Base-by-base conservation (phyloP, 1,284 basidiomycete species). In the Ustilago shanxiensis region DNA sequence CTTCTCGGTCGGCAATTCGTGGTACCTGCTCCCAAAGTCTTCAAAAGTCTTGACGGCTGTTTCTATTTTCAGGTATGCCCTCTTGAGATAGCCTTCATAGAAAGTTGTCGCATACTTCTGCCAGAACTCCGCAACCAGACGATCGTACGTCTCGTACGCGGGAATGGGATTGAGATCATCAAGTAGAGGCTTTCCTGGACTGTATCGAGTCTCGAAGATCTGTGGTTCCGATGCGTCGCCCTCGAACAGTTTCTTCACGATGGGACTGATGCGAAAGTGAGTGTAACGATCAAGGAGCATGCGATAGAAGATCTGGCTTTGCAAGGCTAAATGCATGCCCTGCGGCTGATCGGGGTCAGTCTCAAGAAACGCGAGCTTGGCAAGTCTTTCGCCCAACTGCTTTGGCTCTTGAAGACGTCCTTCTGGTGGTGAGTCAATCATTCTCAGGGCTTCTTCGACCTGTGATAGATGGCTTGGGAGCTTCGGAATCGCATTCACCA, bases 231-330 rank as follows among this genome's bases (percentile, higher is more conserved):
- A 16, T 10, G 35, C 3, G 9, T 14, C 7, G 14, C 9, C 35
- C 14, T 37, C 14, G 35, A 33, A 5, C 35, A 37, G 13, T 3
- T 14, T 3, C 35, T 37, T 37, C 13, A 8, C n/a, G n/a, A 60
- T 31, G 16, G 45, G 22, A 10, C 16, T 20, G 0, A 60, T 14
- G 20, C 55, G 62, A 24, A 41, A 7, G 9, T 31, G 37, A 3
- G 13, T 3, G 35, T 61, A 65, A 6, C 44, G 58, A 5, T 61
- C 47, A 13, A 65, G 33, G 53, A 56, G 53, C 68, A 66, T 71
- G 26, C 68, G 63, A 14, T 65, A 71, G 18, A 71, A 71, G 3
- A 47, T 37, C 20, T 71, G 68, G 14, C 59, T 65, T 9, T 71
- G 59, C 3, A 65, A 18, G 14, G 55, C 53, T 3, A 56, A 57